A percentile compares a stretch with the other conserved stretches of the same genome.
These are phyloP conservation scores for Camelina neglecta DNA, from an alignment of 345 rosid genomes.

Conservation along the genomic window DNA sequence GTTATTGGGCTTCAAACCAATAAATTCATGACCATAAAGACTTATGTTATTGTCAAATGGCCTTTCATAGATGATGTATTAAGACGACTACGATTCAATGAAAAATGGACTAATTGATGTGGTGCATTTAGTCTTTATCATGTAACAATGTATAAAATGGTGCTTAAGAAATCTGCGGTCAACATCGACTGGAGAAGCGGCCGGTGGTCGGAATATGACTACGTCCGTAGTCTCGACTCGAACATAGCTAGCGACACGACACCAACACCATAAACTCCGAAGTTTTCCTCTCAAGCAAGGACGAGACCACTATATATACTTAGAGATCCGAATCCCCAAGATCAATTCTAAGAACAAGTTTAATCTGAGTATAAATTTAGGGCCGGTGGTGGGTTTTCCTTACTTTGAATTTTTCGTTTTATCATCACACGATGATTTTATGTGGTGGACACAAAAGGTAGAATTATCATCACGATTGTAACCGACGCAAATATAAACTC, in stretches of 20 bases:
- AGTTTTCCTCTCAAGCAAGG: constrained; percentile 50
- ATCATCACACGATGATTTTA: too few species aligned
- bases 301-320: constrained; percentile 38
- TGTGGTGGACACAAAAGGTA: too few species aligned
- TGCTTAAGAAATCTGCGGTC: constrained; percentile 46
- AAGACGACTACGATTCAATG: background rate
- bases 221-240: constrained; percentile 79
- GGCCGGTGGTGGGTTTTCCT: background rate
- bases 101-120: background rate
- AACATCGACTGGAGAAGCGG: constrained; percentile 76
- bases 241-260: constrained; percentile 39
- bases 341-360: constrained; percentile 34
- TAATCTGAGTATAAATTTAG: background rate
- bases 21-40: background rate
- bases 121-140: background rate
- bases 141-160: background rate
- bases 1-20: background rate
- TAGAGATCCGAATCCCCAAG: constrained; percentile 73
- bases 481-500: constrained; percentile 18
- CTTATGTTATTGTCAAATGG: background rate
- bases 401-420: background rate
- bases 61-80: background rate
- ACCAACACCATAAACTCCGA: constrained; percentile 65
- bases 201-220: constrained; percentile 84
- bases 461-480: background rate